Evolutionary conservation across 2,329 filamentous ascomycete species (phyloP).

Genomic region (Ascochyta pisi): DNA sequence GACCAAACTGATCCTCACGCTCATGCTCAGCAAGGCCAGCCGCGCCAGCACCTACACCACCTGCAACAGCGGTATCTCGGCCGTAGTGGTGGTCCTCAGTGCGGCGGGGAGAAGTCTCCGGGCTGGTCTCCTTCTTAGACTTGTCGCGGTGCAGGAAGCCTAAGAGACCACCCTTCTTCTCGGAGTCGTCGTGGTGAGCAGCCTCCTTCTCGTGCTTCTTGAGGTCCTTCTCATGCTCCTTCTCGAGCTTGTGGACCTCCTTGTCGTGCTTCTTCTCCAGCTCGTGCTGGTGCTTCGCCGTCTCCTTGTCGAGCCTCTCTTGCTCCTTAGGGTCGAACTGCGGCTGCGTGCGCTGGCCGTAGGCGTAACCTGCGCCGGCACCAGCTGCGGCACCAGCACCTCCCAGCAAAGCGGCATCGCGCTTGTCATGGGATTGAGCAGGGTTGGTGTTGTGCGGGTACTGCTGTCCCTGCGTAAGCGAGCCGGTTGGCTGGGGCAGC

Average conservation of each 20-base stretch:
- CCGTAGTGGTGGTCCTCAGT: conserved; percentile 36
- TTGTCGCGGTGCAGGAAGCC: conserved; percentile 53
- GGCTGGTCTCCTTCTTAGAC: conserved; percentile 43
- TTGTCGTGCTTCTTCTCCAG: conserved; percentile 32
- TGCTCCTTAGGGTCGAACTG: conserved; percentile 23
- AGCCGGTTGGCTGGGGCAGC: conserved; percentile 7
- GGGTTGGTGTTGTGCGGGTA: conserved; percentile 6
- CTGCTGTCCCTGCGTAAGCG: conserved; percentile 7
- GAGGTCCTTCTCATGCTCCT: conserved; percentile 23
- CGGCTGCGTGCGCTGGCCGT: conserved; percentile 32
- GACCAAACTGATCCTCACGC: conserved; percentile 8
- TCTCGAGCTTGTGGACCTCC: conserved; percentile 24
- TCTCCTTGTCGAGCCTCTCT: conserved; percentile 23
- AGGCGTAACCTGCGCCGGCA: conserved; percentile 38
- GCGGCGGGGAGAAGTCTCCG: conserved; percentile 26
- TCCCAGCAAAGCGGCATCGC: conserved; percentile 12
- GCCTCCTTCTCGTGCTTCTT: conserved; percentile 31
- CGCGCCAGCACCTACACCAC: conserved; percentile 26
- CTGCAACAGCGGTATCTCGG: conserved; percentile 30
- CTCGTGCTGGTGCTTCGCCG: conserved; percentile 21
- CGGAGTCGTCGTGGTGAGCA: conserved; percentile 17
- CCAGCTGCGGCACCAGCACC: conserved; percentile 23
- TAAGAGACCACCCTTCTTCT: conserved; percentile 46
- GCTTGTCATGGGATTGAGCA: conserved; percentile 4
- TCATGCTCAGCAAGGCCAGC: conserved; percentile 17